These are phyloP conservation scores for Epichloe glyceriae DNA, from an alignment of 2,329 filamentous ascomycete genomes.

Conservation along the genomic window DNA sequence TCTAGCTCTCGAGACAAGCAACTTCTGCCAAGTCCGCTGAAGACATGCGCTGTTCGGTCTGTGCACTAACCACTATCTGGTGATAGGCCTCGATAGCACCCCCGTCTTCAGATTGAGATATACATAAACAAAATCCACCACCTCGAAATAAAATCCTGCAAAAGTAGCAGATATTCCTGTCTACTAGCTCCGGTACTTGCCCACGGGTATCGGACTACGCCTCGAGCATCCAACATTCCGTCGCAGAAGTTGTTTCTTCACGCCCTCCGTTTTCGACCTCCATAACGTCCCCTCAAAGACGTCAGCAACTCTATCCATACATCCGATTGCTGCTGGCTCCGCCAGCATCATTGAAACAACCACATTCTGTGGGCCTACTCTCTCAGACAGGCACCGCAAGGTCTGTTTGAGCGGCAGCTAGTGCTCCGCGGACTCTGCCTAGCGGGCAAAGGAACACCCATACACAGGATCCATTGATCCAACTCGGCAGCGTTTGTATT, in stretches of 20 bases:
- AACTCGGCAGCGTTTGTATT: neutral
- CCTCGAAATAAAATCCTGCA: neutral
- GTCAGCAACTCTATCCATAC: slow-evolving; percentile 30
- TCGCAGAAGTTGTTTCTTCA: slow-evolving; percentile 70
- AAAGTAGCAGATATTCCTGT: slow-evolving; percentile 9
- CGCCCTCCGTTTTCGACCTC: slow-evolving; percentile 72
- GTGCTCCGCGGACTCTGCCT: slow-evolving; percentile 68
- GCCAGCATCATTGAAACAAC: slow-evolving; percentile 58
- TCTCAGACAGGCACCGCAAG: slow-evolving; percentile 87
- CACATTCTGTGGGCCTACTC: slow-evolving; percentile 85
- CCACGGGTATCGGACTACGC: slow-evolving; percentile 68
- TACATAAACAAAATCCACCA: neutral
- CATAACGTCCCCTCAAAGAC: slow-evolving; percentile 71
- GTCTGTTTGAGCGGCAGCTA: slow-evolving; percentile 97
- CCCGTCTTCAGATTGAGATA: slow-evolving; percentile 10
- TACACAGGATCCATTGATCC: neutral
- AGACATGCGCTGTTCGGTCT: neutral
- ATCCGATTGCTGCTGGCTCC: slow-evolving; percentile 65
- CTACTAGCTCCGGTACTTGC: slow-evolving; percentile 70
- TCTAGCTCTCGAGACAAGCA: too few relatives aligned
- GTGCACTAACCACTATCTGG: neutral
- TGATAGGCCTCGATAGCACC: slow-evolving; percentile 49
- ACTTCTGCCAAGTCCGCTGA: neutral
- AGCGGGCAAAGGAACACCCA: slow-evolving; percentile 16
- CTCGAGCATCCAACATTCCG: slow-evolving; percentile 70